Percentiles rank a stretch among this genome's conserved stretches.
phyloP scores from a whole-genome alignment of 2,329 filamentous ascomycete species.

The Neocatenulostroma microsporum region DNA sequence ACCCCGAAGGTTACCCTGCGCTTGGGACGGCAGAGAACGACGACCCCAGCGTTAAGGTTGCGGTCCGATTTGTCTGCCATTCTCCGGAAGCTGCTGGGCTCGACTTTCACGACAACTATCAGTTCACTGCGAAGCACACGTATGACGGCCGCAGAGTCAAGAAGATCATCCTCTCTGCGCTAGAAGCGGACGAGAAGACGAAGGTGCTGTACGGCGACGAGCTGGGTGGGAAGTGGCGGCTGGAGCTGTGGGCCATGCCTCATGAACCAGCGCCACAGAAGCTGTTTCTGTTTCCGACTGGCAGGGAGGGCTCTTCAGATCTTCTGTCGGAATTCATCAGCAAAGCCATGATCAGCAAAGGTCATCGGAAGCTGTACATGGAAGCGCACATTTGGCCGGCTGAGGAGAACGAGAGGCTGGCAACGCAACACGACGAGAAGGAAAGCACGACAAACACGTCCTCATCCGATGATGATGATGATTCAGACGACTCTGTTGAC shows the following conservation, averaged over 20 bases:
- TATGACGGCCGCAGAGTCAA: background rate
- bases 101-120: background rate
- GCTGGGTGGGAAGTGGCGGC: background rate
- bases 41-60: too few relatives aligned
- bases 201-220: background rate
- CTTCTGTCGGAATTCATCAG: background rate
- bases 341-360: background rate
- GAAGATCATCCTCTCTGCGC: background rate
- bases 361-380: conserved; percentile 2
- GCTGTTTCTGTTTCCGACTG: background rate
- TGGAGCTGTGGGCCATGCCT: conserved; percentile 1
- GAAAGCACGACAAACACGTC: too few relatives aligned
- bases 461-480: too few relatives aligned
- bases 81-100: background rate
- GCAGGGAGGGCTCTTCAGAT: background rate
- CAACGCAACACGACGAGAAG: too few relatives aligned
- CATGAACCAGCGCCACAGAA: background rate
- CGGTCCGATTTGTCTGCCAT: background rate
- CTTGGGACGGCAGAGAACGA: background rate
- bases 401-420: too few relatives aligned
- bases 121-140: background rate
- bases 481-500: too few relatives aligned
- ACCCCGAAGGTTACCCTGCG: background rate
- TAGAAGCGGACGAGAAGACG: background rate
- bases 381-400: conserved; percentile 1